Base-by-base conservation (phyloP, 108 stramenopile species). In the Cyclostephanos invisitatus region DNA sequence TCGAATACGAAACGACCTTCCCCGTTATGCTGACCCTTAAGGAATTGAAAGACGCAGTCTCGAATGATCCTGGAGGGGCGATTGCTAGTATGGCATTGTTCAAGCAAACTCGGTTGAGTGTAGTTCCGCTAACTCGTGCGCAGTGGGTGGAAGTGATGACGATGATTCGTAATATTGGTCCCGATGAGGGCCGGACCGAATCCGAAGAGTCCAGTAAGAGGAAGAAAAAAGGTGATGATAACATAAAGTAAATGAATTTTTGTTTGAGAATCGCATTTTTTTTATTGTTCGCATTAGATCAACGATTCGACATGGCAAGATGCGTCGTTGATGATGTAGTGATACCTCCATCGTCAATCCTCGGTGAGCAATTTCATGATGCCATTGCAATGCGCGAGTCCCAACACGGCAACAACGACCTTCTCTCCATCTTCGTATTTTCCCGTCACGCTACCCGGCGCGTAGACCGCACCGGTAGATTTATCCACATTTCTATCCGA, bases 361-460 rank as follows among this genome's bases (percentile, higher is more conserved):
- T 64, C 70, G 9, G 48, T 70, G 28, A 87, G 68, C 5, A 88
- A 56, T 36, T 84, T 86, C 74, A 77, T 85, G 66, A 89, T 84
- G 12, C 88, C 88, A 73, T 89, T 89, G 80, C 88, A 89, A 65
- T 89, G 88, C 17, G 88, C 88, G 67, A 89, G 73, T 1, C 88
- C 88, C 50, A 89, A 67, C 7, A 89, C 80, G 22, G 88, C 88
- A 35, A 89, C 86, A 9, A 89, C 85, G 6, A 69, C 72, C 48
- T 84, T 83, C 20, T 73, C 87, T 59, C 69, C 67, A 7, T 55
- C 62, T 25, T 71, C 68, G 2, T 72, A 61, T 40, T 70, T 77
- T 9, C 59, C 75, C 14, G 35, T 48, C 56, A 74, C 75, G 72
- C 75, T 81, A 7, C 51, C 73, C n/a, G 49, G 74, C 10, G 74